Conservation (phyloP, 129 eudicot species). For the Centrapalus pauciflorus region DNA sequence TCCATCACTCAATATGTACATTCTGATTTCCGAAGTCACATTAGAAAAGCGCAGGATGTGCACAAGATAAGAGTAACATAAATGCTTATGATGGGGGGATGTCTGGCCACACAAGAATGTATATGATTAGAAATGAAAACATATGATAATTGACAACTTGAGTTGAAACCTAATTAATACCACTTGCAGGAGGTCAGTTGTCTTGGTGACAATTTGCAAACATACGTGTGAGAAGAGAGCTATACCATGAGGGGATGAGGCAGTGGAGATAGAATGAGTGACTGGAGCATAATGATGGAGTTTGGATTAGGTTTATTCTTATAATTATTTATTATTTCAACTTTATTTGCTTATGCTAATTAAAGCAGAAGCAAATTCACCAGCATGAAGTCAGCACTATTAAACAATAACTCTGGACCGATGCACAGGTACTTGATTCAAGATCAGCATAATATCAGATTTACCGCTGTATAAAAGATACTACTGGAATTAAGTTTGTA, state of each 20-base stretch:
- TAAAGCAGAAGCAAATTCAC: not conserved
- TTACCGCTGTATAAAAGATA: not conserved
- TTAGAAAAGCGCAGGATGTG: not conserved
- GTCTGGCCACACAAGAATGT: no score
- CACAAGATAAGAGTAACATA: not conserved
- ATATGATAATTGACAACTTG: not conserved
- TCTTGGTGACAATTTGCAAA: no score
- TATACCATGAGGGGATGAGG: no score
- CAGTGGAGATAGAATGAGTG: no score
- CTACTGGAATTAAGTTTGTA: slow-evolving; percentile 23
- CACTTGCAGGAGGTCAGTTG: no score
- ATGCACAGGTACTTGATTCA: not conserved
- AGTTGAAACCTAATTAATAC: not conserved
- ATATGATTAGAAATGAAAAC: not conserved
- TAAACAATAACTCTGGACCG: not conserved
- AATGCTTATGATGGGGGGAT: not conserved
- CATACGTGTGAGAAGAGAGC: no score
- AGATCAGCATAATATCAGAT: not conserved
- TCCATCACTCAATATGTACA: not conserved
- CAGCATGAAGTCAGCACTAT: not conserved
- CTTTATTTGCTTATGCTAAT: not conserved
- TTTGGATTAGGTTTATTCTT: no score
- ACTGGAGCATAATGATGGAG: no score
- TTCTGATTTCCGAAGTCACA: not conserved
- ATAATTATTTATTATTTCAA: no score